Evolutionary conservation across 1,284 basidiomycete species (phyloP).

Genomic region (Ustanciosporium gigantosporum): DNA sequence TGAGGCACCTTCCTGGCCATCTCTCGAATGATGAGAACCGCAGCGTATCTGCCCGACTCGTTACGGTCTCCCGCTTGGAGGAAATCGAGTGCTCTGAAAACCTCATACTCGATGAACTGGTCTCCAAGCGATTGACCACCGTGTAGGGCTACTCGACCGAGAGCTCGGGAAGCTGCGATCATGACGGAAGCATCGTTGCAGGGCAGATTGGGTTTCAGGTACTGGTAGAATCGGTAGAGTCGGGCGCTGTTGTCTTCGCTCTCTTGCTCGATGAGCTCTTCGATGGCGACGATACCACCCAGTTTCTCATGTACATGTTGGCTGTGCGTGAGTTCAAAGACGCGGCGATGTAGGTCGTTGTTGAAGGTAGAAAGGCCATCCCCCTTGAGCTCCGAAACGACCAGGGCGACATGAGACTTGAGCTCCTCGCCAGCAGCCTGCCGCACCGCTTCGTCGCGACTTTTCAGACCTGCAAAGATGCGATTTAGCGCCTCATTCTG

Average conservation of each 20-base stretch:
- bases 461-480: conserved; percentile 53
- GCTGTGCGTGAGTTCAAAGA: conserved; percentile 82
- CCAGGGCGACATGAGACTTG: conserved; percentile 46
- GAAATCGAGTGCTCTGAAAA: conserved; percentile 77
- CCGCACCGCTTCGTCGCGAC: conserved; percentile 42
- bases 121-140: conserved; percentile 82
- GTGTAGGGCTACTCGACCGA: conserved; percentile 78
- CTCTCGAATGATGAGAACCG: conserved; percentile 60
- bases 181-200: conserved; percentile 83
- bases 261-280: conserved; percentile 39
- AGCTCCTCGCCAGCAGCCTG: conserved; percentile 52
- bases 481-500: conserved; percentile 53
- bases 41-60: conserved; percentile 60
- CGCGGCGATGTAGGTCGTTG: conserved; percentile 69
- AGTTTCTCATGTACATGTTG: conserved; percentile 74
- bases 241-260: conserved; percentile 65
- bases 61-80: conserved; percentile 65
- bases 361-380: conserved; percentile 53
- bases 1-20: conserved; percentile 58
- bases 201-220: conserved; percentile 81
- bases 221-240: conserved; percentile 87
- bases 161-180: conserved; percentile 81
- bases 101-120: conserved; percentile 81
- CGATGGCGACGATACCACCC: conserved; percentile 80
- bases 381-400: conserved; percentile 53